Evolutionary conservation across 371 early-diverging fungal genomes (phyloP), one percentile per base, ranked within the genome.

Genomic region (Blakeslea trispora): DNA sequence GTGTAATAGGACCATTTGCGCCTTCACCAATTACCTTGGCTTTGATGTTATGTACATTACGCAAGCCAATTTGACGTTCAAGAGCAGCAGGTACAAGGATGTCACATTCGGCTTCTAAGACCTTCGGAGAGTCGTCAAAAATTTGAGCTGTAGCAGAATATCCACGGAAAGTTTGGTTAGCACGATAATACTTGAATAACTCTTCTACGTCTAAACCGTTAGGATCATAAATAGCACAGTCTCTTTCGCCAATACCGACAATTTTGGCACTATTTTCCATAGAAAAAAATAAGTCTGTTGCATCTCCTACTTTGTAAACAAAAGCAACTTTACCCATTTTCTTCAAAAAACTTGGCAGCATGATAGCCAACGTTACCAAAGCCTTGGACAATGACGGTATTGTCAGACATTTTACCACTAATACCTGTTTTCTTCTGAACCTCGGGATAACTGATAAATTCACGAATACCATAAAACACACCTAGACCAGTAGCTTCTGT

Each of bases 311-410:
- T 53, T 9, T 11, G 49, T 44, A 13, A 21, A 37, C 5, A 32
- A 1, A 17, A 34, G n/a, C 31, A 24, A 15, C 34, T 55, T 63
- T 74, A 75, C 69, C 86, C 91, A 63, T 91, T 89, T 72, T 82
- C 77, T 60, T 86, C 82, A 63, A 93, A 93, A 81, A 94, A 94
- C 72, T 91, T 90, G 68, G 92, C 89, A 35, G 92, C 89, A 81
- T 89, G 90, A 79, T 89, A 91, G 43, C 93, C 93, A 55, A 94
- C 94, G 65, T 94, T 94, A 69, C 94, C 94, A 55, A 94, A 93
- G 49, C 94, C 94, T 77, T 94, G 94, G 53, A 94, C 81, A 52
- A 91, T 74, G 35, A 94, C 87, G 21, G 72, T 74, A 46, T 71
- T 71, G 56, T 80, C 93, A 31, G 82, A 74, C 53, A 93, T 81